Evolutionary conservation across 2,329 filamentous ascomycete genomes (phyloP), one percentile per base, ranked within the genome.

Genomic region (Neonectria faginata): DNA sequence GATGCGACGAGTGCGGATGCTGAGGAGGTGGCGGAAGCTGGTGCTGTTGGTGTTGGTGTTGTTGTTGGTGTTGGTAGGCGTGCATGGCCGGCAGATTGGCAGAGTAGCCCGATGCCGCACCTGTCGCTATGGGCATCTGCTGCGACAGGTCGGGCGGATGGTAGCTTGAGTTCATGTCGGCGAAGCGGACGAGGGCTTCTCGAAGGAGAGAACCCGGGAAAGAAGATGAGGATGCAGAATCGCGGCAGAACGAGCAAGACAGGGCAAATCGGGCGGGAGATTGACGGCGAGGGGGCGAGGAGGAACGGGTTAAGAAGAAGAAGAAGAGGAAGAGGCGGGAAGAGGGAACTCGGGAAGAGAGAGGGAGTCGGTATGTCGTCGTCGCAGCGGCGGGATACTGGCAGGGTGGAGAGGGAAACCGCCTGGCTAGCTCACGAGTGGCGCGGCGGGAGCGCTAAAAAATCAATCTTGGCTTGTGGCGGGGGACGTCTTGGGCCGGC

Each of bases 101-200:
- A 45, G 68, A 57, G 61, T 77, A 77, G 44, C 71, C 70, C 50
- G 70, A 62, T 29, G 64, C 18, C 9, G 51, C 58, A 51, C 53
- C 52, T 45, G 67, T 66, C 22, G 71, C 60, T 57, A 75, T 60
- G 52, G 76, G 72, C 62, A 75, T 69, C 57, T 74, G 75, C 69
- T 78, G 77, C 47, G 76, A 70, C 73, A 76, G 73, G 58, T 77
- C 73, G 57, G 75, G 63, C 41, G 67, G 72, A 50, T 71, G 73
- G 62, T 78, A 78, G 65, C 70, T 62, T 33, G 73, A 73, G 62
- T 76, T 77, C 77, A 78, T 78, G 65, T 53, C 55, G 48, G 18
- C 48, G 39, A 39, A 20, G 41, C 56, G 22, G 18, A 29, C 14
- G n/a, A 12, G 10, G 12, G 20, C 31, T 33, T 33, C 47, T 50